A percentile compares a stretch with the other conserved stretches of the same genome.
Conservation (phyloP, 208 protist genomes). For the Leishmania lainsoni region DNA sequence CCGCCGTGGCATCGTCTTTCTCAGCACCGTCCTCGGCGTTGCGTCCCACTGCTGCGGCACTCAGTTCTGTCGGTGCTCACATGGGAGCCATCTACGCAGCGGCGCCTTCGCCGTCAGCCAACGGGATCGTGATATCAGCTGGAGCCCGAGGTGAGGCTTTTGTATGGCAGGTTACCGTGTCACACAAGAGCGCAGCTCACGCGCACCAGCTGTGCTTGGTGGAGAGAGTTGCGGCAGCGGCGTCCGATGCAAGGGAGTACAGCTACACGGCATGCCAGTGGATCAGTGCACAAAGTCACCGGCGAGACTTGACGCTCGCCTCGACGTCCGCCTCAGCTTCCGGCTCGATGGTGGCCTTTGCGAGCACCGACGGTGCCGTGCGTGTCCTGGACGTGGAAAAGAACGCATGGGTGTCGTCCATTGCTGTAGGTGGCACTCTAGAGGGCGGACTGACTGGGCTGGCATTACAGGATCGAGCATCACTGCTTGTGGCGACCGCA, state of each 20-base stretch:
- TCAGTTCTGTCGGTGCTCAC: constrained; percentile 39
- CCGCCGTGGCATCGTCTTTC: background rate
- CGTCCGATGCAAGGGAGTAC: background rate
- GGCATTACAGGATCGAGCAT: constrained; percentile 22
- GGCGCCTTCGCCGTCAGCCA: constrained; percentile 5
- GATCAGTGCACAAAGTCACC: constrained; percentile 6
- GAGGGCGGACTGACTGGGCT: constrained; percentile 43
- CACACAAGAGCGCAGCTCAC: background rate
- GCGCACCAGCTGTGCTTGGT: constrained; percentile 26
- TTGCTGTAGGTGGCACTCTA: constrained; percentile 5
- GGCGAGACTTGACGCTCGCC: background rate
- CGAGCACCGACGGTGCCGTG: constrained; percentile 54
- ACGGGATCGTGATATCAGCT: constrained; percentile 51
- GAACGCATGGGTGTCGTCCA: constrained; percentile 33
- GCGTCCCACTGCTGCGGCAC: constrained; percentile 39
- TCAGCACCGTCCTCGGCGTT: constrained; percentile 20
- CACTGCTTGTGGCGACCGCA: constrained; percentile 47
- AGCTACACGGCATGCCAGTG: constrained; percentile 36
- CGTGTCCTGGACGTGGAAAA: constrained; percentile 39
- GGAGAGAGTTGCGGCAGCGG: constrained; percentile 24
- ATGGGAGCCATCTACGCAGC: constrained; percentile 60
- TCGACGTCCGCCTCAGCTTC: background rate
- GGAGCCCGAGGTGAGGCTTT: constrained; percentile 61
- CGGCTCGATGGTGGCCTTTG: constrained; percentile 28
- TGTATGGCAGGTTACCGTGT: constrained; percentile 43